Evolutionary conservation across 1,284 basidiomycete genomes (phyloP).

Genomic region (Rhodofomes roseus): DNA sequence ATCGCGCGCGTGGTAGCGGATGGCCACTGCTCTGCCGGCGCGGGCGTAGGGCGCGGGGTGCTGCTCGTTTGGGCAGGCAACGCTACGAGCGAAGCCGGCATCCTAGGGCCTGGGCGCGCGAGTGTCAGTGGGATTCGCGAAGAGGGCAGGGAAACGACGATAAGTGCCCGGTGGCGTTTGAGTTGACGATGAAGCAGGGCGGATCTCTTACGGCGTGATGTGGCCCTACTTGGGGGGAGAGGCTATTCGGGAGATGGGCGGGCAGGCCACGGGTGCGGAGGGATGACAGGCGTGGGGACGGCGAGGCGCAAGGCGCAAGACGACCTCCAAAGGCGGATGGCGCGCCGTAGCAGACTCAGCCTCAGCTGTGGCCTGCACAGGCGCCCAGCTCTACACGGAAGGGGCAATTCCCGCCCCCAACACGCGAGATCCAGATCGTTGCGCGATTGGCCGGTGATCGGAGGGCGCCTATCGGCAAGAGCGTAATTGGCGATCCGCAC

Average conservation of each 20-base stretch:
- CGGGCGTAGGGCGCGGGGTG: too few relatives aligned
- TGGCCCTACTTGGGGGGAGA: not conserved
- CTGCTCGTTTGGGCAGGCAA: too few relatives aligned
- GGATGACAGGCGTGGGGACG: not conserved
- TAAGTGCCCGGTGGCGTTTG: not conserved
- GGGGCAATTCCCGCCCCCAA: not conserved
- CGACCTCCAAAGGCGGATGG: too few relatives aligned
- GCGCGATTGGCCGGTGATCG: conserved; percentile 1
- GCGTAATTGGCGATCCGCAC: conserved; percentile 3
- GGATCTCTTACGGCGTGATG: not conserved
- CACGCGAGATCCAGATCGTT: not conserved
- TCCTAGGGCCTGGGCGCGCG: too few relatives aligned
- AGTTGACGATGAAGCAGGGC: not conserved
- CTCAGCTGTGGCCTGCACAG: too few relatives aligned
- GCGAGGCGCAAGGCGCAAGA: not conserved
- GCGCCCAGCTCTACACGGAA: too few relatives aligned
- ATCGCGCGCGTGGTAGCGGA: too few relatives aligned
- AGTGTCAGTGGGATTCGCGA: not conserved
- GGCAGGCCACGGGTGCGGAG: not conserved
- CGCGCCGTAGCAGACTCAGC: too few relatives aligned
- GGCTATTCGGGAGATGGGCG: not conserved
- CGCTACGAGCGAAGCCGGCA: too few relatives aligned
- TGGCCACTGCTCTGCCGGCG: too few relatives aligned
- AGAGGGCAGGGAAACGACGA: not conserved
- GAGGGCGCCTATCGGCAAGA: not conserved